Evolutionary conservation across 2,329 filamentous ascomycete genomes (phyloP).

Genomic region (Trichophyton equinum): DNA sequence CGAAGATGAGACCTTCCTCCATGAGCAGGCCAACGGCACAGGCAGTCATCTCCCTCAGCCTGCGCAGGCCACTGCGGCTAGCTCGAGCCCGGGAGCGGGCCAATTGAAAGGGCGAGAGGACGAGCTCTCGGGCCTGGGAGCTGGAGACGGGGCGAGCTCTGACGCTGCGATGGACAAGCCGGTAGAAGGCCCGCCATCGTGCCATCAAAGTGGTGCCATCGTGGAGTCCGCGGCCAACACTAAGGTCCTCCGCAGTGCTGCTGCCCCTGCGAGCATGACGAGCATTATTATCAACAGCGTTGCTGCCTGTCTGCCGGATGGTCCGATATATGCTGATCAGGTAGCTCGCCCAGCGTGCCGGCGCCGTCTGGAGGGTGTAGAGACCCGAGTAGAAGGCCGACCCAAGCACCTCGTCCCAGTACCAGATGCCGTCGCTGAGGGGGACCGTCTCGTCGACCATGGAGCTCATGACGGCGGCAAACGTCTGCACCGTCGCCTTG

Average conservation of each 20-base stretch:
- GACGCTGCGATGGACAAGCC: conserved; percentile 63
- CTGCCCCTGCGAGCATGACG: too few relatives aligned
- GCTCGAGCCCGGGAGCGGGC: conserved; percentile 60
- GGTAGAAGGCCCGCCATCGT: conserved; percentile 57
- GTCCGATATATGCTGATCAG: conserved; percentile 54
- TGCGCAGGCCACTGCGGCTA: conserved; percentile 60
- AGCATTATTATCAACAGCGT: too few relatives aligned
- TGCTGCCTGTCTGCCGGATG: conserved; percentile 26
- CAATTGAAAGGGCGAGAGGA: conserved; percentile 67
- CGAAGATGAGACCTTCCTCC: conserved; percentile 67
- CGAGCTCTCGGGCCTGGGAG: conserved; percentile 54
- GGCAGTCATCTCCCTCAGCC: conserved; percentile 66
- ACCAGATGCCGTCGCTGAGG: conserved; percentile 78
- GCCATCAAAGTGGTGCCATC: conserved; percentile 23
- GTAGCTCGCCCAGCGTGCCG: conserved; percentile 61
- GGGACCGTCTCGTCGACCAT: conserved; percentile 73
- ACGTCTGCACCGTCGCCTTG: conserved; percentile 85
- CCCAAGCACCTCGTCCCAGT: conserved; percentile 81
- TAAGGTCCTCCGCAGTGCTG: conserved; percentile 14
- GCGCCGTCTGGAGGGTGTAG: conserved; percentile 78
- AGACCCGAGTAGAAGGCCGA: conserved; percentile 67
- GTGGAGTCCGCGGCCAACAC: too few relatives aligned
- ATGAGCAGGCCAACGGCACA: conserved; percentile 78
- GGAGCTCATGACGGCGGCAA: conserved; percentile 64
- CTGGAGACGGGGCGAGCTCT: conserved; percentile 59